Conservation (phyloP, 805 yeast genomes). For the Metschnikowia lochheadii region DNA sequence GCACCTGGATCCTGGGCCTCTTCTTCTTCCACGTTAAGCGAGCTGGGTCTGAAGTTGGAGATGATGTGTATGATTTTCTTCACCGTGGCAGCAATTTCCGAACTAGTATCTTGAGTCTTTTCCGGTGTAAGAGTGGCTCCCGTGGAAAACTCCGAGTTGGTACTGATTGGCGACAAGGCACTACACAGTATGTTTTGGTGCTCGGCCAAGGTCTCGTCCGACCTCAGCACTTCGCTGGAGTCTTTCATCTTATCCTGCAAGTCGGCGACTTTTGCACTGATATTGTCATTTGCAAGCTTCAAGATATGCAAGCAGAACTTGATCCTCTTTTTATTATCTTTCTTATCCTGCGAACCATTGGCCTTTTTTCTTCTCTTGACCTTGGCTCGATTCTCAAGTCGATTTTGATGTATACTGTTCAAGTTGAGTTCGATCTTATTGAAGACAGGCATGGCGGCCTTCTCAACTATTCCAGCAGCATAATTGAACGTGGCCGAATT, state of each 20-base stretch:
- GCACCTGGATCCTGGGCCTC: slow-evolving; percentile 1
- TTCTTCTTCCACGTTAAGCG: slow-evolving; percentile 16
- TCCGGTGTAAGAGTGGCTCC: slow-evolving; percentile 13
- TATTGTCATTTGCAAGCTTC: slow-evolving; percentile 74
- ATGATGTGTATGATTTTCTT: slow-evolving; percentile 83
- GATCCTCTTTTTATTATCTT: slow-evolving; percentile 68
- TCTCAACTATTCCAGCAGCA: slow-evolving; percentile 58
- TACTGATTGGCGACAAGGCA: slow-evolving; percentile 1
- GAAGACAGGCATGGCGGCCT: slow-evolving; percentile 53
- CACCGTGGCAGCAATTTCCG: slow-evolving; percentile 84
- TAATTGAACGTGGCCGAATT: slow-evolving; percentile 49
- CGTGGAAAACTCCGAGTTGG: slow-evolving; percentile 4
- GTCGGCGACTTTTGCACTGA: slow-evolving; percentile 60
- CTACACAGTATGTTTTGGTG: background rate
- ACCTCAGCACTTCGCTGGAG: slow-evolving; percentile 16
- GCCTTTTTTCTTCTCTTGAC: slow-evolving; percentile 12
- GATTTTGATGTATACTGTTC: slow-evolving; percentile 36
- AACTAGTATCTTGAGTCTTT: slow-evolving; percentile 48
- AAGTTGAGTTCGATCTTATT: slow-evolving; percentile 44
- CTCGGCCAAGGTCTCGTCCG: background rate
- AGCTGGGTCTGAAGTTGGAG: slow-evolving; percentile 63
- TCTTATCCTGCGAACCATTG: slow-evolving; percentile 20
- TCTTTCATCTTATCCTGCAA: slow-evolving; percentile 55
- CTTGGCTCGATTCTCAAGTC: slow-evolving; percentile 18
- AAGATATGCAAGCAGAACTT: slow-evolving; percentile 77